Evolutionary conservation across 139 green algal genomes (phyloP), one percentile per base, ranked within the genome.

Genomic region (Chlamydomonas applanata): DNA sequence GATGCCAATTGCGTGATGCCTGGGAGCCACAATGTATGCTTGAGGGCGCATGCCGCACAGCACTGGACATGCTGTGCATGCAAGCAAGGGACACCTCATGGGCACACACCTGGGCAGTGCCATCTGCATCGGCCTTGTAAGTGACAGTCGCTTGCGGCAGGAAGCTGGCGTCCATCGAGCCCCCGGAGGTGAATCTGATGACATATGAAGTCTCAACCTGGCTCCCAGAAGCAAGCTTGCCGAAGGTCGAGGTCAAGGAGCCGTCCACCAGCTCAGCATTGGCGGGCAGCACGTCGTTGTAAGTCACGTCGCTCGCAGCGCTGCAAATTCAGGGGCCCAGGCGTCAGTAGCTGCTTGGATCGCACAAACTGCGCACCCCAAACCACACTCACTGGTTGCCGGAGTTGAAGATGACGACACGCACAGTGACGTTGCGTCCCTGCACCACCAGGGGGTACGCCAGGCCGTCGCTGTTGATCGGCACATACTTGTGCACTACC

Each of bases 391-490:
- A 73, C 67, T 46, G 22, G 27, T n/a, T 64, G 45, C 67, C 67
- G 2, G n/a, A 22, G 45, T 73, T 73, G 67, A 45, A 19, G 40
- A 73, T 25, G 45, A 53, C 46, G 67, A 60, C 35, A 13, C 30
- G 40, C 32, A 73, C 35, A 4, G 67, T 73, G 22, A 32, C 45
- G 27, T 73, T 73, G n/a, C 46, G 46, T n/a, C 67, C 67, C 46
- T 73, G 67, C 25, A 73, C 67, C 3, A 73, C 46, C 46, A 73
- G 9, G 17, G 67, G 67, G 67, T 63, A 73, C 25, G 67, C 27
- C 11, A 69, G 34, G 9, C 40, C 33, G 62, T 7, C 16, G 33
- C 27, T 17, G 11, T 27, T 49, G 16, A 27, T 32, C 40, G 29
- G 33, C 14, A 69, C 62, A 36, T 22, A 44, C 25, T 73, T 73